Base-by-base conservation (phyloP, 1,139 yeast genomes). In the Geotrichum citri-aurantii region DNA sequence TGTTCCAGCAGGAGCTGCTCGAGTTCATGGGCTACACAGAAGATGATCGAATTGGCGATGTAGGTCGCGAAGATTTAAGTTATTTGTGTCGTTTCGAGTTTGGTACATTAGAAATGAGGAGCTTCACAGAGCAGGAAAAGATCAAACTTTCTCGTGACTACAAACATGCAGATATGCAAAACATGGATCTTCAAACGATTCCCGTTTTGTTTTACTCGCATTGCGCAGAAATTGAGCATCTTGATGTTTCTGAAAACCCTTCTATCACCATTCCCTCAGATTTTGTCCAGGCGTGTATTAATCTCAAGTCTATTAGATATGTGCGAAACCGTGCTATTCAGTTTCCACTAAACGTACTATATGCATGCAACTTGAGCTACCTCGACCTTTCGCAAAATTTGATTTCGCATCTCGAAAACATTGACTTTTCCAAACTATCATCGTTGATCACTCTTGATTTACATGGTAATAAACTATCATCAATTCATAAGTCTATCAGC, bases 1-100 rank as follows among this genome's bases (percentile, higher is more conserved):
- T 83, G 63, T 83, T 89, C 58, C 96, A 92, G 71, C 82, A 85
- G 68, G 86, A 88, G 52, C 71, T 91, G 54, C 74, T 95, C 24
- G 77, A 85, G 63, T 75, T 88, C 50, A 86, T 91, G 70, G 99
- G 99, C 1, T 93, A 88, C 69, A 81, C 82, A 2, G 88, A 84
- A 55, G 77, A 81, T 19, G 98, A 92, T 69, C 83, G 85, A 55
- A 75, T 92, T 56, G 84, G 84, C 60, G 88, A 85, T 56, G 80
- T 91, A 58, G 97, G 97, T 37, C 79, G 96, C 61, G 95, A 89
- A 60, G 99, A 93, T 72, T 75, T 93, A 62, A 86, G 95, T 54
- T 91, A 85, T 68, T 77, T 95, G 50, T 89, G 95, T 71, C 89
- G 92, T 65, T 90, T 93, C 71, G 85, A 86, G 48, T 83, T 91